Evolutionary conservation across 805 yeast genomes (phyloP), one percentile per base, ranked within the genome.

Genomic region (Monosporozyma siamensis): DNA sequence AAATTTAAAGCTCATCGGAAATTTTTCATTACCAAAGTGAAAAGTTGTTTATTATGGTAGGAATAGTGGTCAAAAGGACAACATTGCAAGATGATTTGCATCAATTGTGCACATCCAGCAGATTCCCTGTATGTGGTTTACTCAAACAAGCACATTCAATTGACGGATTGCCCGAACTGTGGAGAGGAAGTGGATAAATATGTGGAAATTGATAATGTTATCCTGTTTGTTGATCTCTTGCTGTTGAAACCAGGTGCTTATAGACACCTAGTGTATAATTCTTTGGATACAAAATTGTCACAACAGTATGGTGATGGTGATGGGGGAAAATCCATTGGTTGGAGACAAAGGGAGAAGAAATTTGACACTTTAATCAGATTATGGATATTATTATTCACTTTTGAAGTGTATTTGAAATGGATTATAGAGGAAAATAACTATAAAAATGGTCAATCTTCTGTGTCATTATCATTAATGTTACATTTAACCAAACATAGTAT

Each of bases 51-150:
- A 23, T 23, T 23, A 6, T 23, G 25, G 25, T 23, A 9, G 9
- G 9, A 23, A 23, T 6, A 6, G 9, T 6, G 9, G 25, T 23
- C 8, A 23, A 6, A 9, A 9, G 8, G 8, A 23, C 25, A n/a
- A n/a, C n/a, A n/a, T n/a, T n/a, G n/a, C n/a, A n/a, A n/a, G 15
- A 88, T 90, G 97, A 79, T 89, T 47, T 90, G 97, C 61, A 81
- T 89, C 18, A 94, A 88, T 59, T 92, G 97, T 59, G 72, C 78
- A n/a, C 65, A 71, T 31, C 76, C 80, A 3, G 82, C 80, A 27
- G 67, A 69, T 14, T 69, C 82, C 1, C 70, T 89, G 29, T 90
- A 75, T 64, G 79, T 81, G 18, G 71, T 69, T 50, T 89, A 84
- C 61, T 76, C 89, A 23, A 79, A 82, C 44, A 78, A 80, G 37